Evolutionary conservation across 345 rosid species (phyloP).

Genomic region (Corchorus capsularis): DNA sequence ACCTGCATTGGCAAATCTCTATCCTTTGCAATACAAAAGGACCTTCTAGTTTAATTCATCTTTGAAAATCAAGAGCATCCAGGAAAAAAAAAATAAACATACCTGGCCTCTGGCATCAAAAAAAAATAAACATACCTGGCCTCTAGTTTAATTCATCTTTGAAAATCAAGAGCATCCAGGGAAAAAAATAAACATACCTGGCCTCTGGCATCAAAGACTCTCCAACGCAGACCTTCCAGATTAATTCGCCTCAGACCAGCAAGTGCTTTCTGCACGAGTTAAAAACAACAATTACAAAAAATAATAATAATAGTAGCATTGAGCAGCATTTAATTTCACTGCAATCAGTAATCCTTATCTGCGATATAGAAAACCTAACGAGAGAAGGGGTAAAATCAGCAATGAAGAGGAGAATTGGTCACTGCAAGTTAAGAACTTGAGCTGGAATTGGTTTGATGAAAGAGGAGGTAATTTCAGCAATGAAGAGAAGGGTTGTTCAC

Average conservation of each 20-base stretch:
- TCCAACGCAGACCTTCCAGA: constrained; percentile 95
- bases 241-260: constrained; percentile 90
- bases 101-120: constrained; percentile 99
- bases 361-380: neutral
- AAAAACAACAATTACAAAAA: neutral
- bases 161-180: no score
- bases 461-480: no score
- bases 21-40: neutral
- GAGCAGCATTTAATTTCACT: neutral
- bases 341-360: neutral
- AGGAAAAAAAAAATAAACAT: neutral
- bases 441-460: no score
- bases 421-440: no score
- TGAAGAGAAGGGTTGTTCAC: no score
- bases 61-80: neutral
- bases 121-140: no score
- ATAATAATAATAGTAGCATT: neutral
- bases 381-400: no score
- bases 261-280: constrained; percentile 73
- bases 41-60: neutral
- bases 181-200: constrained; percentile 49
- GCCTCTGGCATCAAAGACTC: constrained; percentile 97
- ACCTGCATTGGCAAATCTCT: no score
- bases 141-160: neutral
- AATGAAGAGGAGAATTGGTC: no score